Evolutionary conservation across 2,329 filamentous ascomycete species (phyloP).

Genomic region (Fusarium floridanum): DNA sequence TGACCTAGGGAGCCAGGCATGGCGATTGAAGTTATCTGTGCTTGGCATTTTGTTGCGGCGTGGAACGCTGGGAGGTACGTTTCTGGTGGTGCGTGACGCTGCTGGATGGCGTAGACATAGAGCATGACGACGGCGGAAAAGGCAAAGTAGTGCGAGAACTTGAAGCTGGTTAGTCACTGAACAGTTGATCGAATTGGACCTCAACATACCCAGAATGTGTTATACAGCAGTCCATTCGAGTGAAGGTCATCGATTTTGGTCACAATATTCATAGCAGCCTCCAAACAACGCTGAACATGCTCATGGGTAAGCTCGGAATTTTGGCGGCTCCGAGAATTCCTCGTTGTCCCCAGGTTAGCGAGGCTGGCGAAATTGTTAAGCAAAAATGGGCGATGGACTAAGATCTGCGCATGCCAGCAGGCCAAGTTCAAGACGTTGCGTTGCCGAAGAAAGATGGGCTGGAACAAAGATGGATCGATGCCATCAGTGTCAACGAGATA

Average conservation of each 20-base stretch:
- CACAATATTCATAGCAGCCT: constrained; percentile 57
- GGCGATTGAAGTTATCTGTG: constrained; percentile 54
- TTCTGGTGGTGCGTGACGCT: constrained; percentile 44
- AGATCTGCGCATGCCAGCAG: constrained; percentile 58
- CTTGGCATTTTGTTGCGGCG: constrained; percentile 56
- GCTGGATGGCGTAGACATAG: constrained; percentile 60
- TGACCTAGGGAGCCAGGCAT: constrained; percentile 55
- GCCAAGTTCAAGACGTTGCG: constrained; percentile 56
- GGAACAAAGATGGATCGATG: constrained; percentile 49
- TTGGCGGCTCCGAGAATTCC: constrained; percentile 38
- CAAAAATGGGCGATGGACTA: constrained; percentile 55
- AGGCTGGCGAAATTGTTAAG: constrained; percentile 51
- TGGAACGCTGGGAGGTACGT: constrained; percentile 50
- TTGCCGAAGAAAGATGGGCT: constrained; percentile 57
- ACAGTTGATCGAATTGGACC: constrained; percentile 35
- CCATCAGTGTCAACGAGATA: constrained; percentile 56
- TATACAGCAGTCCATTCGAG: constrained; percentile 18
- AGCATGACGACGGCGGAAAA: constrained; percentile 60
- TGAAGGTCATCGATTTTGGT: constrained; percentile 51
- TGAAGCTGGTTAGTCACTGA: constrained; percentile 48
- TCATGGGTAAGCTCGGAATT: constrained; percentile 33
- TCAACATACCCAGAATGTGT: constrained; percentile 17
- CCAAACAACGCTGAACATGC: constrained; percentile 50
- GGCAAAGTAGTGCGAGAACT: constrained; percentile 58
- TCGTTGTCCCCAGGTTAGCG: constrained; percentile 9